These are phyloP conservation scores for Gossypium laxum DNA, from an alignment of 441 rosid species.

Conservation along the genomic window DNA sequence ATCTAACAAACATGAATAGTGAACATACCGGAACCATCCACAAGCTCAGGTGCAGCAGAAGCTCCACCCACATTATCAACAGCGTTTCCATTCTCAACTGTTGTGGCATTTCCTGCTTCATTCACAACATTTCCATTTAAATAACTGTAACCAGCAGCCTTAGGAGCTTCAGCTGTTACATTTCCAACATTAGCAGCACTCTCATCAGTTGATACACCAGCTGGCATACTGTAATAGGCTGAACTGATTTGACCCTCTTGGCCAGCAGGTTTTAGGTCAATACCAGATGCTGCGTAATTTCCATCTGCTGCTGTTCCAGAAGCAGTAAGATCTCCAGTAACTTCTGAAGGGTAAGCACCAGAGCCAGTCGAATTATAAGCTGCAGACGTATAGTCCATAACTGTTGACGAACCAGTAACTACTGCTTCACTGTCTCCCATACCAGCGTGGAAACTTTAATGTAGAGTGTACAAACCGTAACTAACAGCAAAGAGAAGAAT, in stretches of 20 bases:
- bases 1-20: not conserved
- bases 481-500: not conserved
- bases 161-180: slow-evolving; percentile 19
- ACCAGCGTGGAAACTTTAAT: slow-evolving; percentile 10
- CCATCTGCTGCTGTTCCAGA: slow-evolving; percentile 24
- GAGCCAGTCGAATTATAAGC: slow-evolving; percentile 21
- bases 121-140: slow-evolving; percentile 42
- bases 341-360: slow-evolving; percentile 1
- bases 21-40: slow-evolving; percentile 54
- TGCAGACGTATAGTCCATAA: slow-evolving; percentile 29
- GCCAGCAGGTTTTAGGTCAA: slow-evolving; percentile 22
- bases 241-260: slow-evolving; percentile 23
- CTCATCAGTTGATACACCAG: slow-evolving; percentile 17
- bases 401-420: slow-evolving; percentile 39
- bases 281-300: slow-evolving; percentile 24
- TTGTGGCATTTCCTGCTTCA: slow-evolving; percentile 24
- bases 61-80: slow-evolving; percentile 28
- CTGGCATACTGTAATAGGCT: slow-evolving; percentile 19
- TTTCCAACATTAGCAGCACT: slow-evolving; percentile 19
- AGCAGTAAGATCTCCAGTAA: not conserved
- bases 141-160: slow-evolving; percentile 29
- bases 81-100: slow-evolving; percentile 50
- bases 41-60: slow-evolving; percentile 30
- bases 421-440: slow-evolving; percentile 77
- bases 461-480: slow-evolving; percentile 18